Percentiles rank a stretch among this genome's conserved stretches.
These are phyloP conservation scores for Boletus sp. DNA, from an alignment of 1,284 basidiomycete species.

Conservation along the genomic window DNA sequence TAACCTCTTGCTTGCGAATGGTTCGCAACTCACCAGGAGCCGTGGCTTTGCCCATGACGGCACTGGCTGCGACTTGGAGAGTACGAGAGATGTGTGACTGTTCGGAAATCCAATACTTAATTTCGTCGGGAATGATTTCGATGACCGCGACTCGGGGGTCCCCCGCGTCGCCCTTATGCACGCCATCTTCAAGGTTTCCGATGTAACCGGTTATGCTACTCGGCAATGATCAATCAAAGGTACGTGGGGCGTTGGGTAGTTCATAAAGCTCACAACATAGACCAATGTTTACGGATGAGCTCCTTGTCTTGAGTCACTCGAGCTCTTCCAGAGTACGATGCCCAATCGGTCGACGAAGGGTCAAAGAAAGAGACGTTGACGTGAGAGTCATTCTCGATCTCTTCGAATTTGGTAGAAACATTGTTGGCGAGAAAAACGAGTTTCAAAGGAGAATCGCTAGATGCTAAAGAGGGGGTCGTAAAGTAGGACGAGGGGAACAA, in stretches of 20 bases:
- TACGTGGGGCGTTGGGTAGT: neutral
- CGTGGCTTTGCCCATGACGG: constrained; percentile 52
- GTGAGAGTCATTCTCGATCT: constrained; percentile 70
- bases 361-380: constrained; percentile 83
- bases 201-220: constrained; percentile 74
- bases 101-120: constrained; percentile 71
- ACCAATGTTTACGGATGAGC: constrained; percentile 71
- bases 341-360: constrained; percentile 75
- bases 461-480: constrained; percentile 34
- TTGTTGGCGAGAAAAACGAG: constrained; percentile 79
- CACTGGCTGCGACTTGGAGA: constrained; percentile 51
- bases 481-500: neutral
- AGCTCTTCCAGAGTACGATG: constrained; percentile 77
- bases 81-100: constrained; percentile 44
- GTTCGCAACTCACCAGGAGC: constrained; percentile 62
- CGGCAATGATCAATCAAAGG: neutral
- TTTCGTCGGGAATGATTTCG: constrained; percentile 77
- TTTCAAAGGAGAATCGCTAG: constrained; percentile 44
- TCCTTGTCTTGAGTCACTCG: constrained; percentile 60
- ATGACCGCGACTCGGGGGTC: constrained; percentile 83
- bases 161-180: constrained; percentile 75
- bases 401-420: constrained; percentile 71
- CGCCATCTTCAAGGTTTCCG: constrained; percentile 82
- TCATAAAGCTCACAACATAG: constrained; percentile 44
- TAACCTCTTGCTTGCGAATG: constrained; percentile 59